These are phyloP conservation scores for Sporisorium iseilematis-ciliati DNA, from an alignment of 1,284 basidiomycete genomes.

Conservation along the genomic window DNA sequence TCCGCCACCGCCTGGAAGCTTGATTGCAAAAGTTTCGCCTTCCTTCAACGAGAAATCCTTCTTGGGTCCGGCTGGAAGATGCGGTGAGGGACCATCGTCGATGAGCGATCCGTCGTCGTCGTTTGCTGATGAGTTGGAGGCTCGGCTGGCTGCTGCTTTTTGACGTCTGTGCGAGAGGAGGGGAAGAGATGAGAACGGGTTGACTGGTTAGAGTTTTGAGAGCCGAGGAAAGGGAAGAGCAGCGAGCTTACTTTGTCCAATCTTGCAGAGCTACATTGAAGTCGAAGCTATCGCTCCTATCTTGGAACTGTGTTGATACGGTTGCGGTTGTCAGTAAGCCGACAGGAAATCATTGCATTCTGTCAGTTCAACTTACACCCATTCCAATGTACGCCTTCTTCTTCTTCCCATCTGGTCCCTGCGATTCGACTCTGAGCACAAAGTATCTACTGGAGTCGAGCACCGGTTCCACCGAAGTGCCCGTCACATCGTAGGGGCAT, in stretches of 20 bases:
- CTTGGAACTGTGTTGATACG: constrained; percentile 56
- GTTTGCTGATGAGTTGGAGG: constrained; percentile 25
- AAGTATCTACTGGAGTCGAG: constrained; percentile 97
- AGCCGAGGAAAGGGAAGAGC: background rate
- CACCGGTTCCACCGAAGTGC: constrained; percentile 89
- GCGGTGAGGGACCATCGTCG: constrained; percentile 60
- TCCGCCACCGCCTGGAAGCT: constrained; percentile 51
- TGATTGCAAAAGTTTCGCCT: constrained; percentile 85
- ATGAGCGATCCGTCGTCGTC: constrained; percentile 10
- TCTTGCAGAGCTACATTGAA: constrained; percentile 82
- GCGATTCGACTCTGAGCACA: constrained; percentile 82
- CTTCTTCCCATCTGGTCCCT: constrained; percentile 55
- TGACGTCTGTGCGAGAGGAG: constrained; percentile 43
- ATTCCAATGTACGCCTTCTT: constrained; percentile 66
- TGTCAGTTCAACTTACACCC: constrained; percentile 53
- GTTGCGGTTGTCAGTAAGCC: background rate
- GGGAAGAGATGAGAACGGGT: background rate
- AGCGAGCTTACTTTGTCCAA: constrained; percentile 82
- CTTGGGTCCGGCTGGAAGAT: constrained; percentile 76
- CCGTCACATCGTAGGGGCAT: constrained; percentile 84
- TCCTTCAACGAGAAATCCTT: constrained; percentile 96
- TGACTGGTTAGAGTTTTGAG: background rate
- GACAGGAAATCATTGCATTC: background rate
- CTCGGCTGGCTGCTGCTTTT: constrained; percentile 45
- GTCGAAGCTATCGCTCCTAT: constrained; percentile 65